Base-by-base conservation (phyloP, 306 rosid genomes). In the Cyclanthera cordifolia region DNA sequence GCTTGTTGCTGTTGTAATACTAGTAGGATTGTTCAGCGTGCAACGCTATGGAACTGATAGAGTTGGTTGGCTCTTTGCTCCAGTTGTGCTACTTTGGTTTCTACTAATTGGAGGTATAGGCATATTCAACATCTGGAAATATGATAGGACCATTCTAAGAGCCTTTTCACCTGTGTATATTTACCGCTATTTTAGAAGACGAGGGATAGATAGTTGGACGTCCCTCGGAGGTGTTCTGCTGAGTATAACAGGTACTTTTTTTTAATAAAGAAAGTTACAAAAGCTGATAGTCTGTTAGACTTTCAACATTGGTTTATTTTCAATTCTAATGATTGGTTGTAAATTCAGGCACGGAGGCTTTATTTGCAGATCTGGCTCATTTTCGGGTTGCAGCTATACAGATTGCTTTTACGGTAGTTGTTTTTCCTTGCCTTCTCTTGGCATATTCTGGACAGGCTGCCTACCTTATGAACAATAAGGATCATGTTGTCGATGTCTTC, bases 11-110 rank as follows among this genome's bases (percentile, higher is more conserved):
- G 99, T 86, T 54, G 77, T 90, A 52, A 86, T 88, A 81, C 73
- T 94, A 82, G 78, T 88, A 24, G 96, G 95, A 16, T 64, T 94
- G 78, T 94, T 94, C 83, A 90, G 99, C 80, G 37, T 94, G 88
- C 99, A 94, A 77, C 96, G 88, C 74, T 88, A 86, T 67, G 99
- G 99, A 15, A 94, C 95, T 46, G 99, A 94, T 72, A 90, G 70
- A 83, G 99, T 94, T 78, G 89, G 97, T 75, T 94, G 99, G 99
- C 99, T 94, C 79, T 94, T 94, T 81, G 99, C 99, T 73, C 99
- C 99, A 54, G 74, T 94, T 70, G 96, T 94, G 64, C 90, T 94
- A 64, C 87, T 94, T 69, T 94, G 97, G 99, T 85, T 94, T 81
- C 88, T 94, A 74, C 69, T 90, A 50, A 93, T 93, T 56, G 96